phyloP scores from a whole-genome alignment of 2,329 filamentous ascomycete genomes.

The Hypoxylon sp. region DNA sequence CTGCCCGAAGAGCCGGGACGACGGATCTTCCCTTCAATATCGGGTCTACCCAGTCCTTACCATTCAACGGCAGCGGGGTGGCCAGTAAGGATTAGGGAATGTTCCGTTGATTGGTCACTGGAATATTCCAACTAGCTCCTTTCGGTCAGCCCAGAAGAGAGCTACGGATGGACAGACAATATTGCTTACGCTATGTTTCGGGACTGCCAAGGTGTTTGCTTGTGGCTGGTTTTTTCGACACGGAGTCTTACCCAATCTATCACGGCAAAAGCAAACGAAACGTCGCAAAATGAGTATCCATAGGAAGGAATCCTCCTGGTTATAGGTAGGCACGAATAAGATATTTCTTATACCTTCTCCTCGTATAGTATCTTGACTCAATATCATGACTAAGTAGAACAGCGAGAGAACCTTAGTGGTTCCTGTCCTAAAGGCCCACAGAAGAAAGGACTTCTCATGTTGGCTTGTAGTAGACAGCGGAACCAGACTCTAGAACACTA shows the following conservation, averaged over 20 bases:
- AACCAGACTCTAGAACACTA: not conserved
- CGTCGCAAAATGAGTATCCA: slow-evolving; percentile 5
- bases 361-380: not conserved
- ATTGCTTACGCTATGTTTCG: slow-evolving; percentile 21
- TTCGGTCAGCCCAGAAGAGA: slow-evolving; percentile 10
- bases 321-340: not conserved
- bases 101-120: slow-evolving; percentile 24
- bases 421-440: not conserved
- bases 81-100: slow-evolving; percentile 17
- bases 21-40: slow-evolving; percentile 18
- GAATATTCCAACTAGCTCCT: slow-evolving; percentile 6
- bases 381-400: not conserved
- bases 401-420: not conserved
- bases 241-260: slow-evolving; percentile 5
- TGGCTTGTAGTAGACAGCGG: not conserved
- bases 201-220: slow-evolving; percentile 30
- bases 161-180: slow-evolving; percentile 1
- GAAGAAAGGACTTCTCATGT: not conserved
- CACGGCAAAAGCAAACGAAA: slow-evolving; percentile 9
- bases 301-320: slow-evolving; percentile 6
- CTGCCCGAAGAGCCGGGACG: slow-evolving; percentile 38
- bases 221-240: slow-evolving; percentile 10
- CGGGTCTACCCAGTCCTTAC: slow-evolving; percentile 13
- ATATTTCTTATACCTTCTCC: not conserved
- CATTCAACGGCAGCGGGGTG: slow-evolving; percentile 11